Percentiles rank a stretch among this genome's conserved stretches.
Conservation (phyloP, 2,329 filamentous ascomycete genomes). For the Purpureocillium lavendulum region DNA sequence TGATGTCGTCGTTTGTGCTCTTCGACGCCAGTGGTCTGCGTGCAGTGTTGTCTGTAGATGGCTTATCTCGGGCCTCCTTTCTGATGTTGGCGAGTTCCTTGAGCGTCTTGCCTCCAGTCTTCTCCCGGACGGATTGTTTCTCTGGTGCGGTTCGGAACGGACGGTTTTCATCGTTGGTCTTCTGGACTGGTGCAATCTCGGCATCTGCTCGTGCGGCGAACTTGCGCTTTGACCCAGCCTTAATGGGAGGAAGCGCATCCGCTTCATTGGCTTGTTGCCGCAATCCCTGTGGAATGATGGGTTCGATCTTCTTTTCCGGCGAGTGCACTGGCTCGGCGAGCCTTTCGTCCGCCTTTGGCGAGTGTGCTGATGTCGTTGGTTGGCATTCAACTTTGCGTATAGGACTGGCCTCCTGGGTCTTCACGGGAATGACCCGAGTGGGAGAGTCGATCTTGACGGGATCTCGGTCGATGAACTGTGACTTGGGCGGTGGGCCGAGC, state of each 20-base stretch:
- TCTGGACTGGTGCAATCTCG: conserved; percentile 13
- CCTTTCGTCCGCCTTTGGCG: conserved; percentile 7
- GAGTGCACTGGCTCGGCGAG: conserved; percentile 10
- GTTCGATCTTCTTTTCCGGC: conserved; percentile 17
- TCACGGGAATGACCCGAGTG: conserved; percentile 11
- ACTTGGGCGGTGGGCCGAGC: conserved; percentile 55
- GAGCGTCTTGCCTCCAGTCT: conserved; percentile 30
- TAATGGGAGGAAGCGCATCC: conserved; percentile 19
- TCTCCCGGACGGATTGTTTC: conserved; percentile 23
- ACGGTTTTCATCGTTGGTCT: conserved; percentile 1
- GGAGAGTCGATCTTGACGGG: conserved; percentile 45
- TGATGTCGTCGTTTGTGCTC: conserved; percentile 51
- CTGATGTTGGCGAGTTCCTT: conserved; percentile 36
- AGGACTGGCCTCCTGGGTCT: conserved; percentile 12
- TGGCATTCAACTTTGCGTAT: conserved; percentile 14
- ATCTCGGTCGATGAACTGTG: conserved; percentile 49
- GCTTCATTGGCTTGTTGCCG: conserved; percentile 4
- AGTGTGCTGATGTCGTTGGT: background rate
- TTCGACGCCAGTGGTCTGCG: conserved; percentile 47
- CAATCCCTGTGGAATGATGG: background rate
- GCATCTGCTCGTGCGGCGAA: conserved; percentile 46
- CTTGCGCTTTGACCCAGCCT: conserved; percentile 50
- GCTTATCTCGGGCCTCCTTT: conserved; percentile 29
- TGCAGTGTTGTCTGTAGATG: conserved; percentile 16
- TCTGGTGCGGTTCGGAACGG: conserved; percentile 8